These are phyloP conservation scores for Graphilbum fragrans DNA, from an alignment of 2,329 filamentous ascomycete species.

Conservation along the genomic window DNA sequence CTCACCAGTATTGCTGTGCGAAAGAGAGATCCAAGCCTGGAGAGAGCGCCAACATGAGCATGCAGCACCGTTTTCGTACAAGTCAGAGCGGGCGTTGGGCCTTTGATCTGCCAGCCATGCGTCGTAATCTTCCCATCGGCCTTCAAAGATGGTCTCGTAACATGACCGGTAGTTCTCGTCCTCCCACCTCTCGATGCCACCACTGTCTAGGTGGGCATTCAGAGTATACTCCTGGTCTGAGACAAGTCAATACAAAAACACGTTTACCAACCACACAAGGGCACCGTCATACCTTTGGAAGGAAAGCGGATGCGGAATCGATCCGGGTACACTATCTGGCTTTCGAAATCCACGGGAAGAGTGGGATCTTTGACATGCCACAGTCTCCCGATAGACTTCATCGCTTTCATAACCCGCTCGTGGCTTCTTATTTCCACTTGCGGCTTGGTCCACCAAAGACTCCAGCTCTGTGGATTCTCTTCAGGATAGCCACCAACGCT, in stretches of 20 bases:
- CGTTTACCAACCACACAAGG: not conserved
- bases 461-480: constrained; percentile 6
- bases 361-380: constrained; percentile 2
- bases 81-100: constrained; percentile 12
- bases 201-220: constrained; percentile 42
- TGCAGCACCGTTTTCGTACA: constrained; percentile 17
- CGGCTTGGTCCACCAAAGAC: constrained; percentile 3
- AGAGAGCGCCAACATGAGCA: constrained; percentile 60
- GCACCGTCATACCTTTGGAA: constrained; percentile 23
- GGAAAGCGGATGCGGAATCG: constrained; percentile 15
- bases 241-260: not conserved
- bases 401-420: constrained; percentile 7
- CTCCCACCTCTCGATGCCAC: constrained; percentile 45
- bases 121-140: constrained; percentile 56
- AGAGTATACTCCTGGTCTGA: constrained; percentile 34
- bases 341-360: constrained; percentile 8
- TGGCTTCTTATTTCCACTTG: constrained; percentile 8
- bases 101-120: constrained; percentile 45
- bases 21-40: constrained; percentile 58
- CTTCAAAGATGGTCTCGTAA: constrained; percentile 48
- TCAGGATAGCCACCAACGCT: constrained; percentile 7
- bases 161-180: constrained; percentile 40
- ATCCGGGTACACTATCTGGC: constrained; percentile 15
- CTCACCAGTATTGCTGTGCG: constrained; percentile 48
- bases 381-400: constrained; percentile 6